Evolutionary conservation across 75 land plant genomes (phyloP).

Genomic region (Azolla pinnata): DNA sequence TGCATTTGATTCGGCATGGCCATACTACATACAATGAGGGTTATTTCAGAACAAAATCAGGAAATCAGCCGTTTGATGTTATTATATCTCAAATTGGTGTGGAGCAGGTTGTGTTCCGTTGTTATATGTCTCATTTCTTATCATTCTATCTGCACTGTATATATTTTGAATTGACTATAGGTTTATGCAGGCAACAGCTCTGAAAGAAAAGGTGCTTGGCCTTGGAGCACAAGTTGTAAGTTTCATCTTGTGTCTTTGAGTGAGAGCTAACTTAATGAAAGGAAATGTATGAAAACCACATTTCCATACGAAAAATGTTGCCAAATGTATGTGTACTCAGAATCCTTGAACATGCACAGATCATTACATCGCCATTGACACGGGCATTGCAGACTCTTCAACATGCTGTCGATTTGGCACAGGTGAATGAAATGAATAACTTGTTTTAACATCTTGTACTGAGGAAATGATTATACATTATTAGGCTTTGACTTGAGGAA

Average conservation of each 20-base stretch:
- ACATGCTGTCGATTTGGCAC: conserved; percentile 15
- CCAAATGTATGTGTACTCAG: background rate
- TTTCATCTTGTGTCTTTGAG: background rate
- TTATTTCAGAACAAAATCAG: background rate
- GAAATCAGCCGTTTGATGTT: conserved; percentile 13
- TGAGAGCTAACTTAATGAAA: background rate
- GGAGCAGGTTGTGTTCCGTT: conserved; percentile 17
- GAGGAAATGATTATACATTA: background rate
- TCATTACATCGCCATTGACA: conserved; percentile 21
- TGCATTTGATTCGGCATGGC: conserved; percentile 29
- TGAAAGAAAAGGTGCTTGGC: conserved; percentile 13
- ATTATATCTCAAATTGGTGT: conserved; percentile 18
- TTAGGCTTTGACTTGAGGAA: too few relatives aligned
- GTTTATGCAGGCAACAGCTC: conserved; percentile 17
- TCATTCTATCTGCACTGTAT: background rate
- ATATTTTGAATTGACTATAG: background rate
- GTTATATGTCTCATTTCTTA: background rate
- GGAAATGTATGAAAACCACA: background rate
- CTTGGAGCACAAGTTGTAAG: conserved; percentile 25
- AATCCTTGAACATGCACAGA: conserved; percentile 7
- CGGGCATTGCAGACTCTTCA: conserved; percentile 29
- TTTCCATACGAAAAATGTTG: background rate
- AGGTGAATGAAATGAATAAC: conserved; percentile 6
- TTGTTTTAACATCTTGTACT: background rate
- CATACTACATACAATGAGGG: conserved; percentile 13